Percentiles rank a stretch among this genome's conserved stretches.
These are phyloP conservation scores for Parascedosporium putredinis DNA, from an alignment of 2,329 filamentous ascomycete genomes.

Conservation along the genomic window DNA sequence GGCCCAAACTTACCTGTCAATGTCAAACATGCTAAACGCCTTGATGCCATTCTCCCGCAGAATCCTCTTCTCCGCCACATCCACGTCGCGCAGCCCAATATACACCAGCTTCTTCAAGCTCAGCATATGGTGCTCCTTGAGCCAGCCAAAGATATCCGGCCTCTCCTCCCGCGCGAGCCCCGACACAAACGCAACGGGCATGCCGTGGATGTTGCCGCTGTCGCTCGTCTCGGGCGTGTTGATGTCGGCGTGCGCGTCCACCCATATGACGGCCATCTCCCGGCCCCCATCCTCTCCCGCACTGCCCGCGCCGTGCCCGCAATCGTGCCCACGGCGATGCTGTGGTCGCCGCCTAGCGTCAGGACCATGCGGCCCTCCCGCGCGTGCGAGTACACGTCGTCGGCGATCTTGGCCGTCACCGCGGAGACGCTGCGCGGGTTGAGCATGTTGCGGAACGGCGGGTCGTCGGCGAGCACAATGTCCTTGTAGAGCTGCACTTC, in stretches of 20 bases:
- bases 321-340: constrained; percentile 89
- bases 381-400: constrained; percentile 82
- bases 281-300: constrained; percentile 62
- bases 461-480: constrained; percentile 60
- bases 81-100: constrained; percentile 89
- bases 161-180: constrained; percentile 69
- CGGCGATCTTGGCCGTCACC: constrained; percentile 68
- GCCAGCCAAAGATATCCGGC: constrained; percentile 81
- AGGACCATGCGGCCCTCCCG: constrained; percentile 75
- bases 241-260: constrained; percentile 96
- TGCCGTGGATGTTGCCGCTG: constrained; percentile 93
- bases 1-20: constrained; percentile 58
- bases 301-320: constrained; percentile 79
- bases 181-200: constrained; percentile 89
- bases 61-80: constrained; percentile 87
- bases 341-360: constrained; percentile 92
- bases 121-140: constrained; percentile 59
- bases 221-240: constrained; percentile 86
- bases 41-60: constrained; percentile 81
- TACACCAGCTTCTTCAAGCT: constrained; percentile 85
- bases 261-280: constrained; percentile 95
- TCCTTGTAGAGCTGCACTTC: constrained; percentile 76
- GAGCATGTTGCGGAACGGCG: constrained; percentile 86
- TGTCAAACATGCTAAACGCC: constrained; percentile 97
- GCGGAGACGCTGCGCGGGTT: constrained; percentile 77